Evolutionary conservation across 352 stramenopile genomes (phyloP), one percentile per base, ranked within the genome.

Genomic region (Phytophthora uliginosa): DNA sequence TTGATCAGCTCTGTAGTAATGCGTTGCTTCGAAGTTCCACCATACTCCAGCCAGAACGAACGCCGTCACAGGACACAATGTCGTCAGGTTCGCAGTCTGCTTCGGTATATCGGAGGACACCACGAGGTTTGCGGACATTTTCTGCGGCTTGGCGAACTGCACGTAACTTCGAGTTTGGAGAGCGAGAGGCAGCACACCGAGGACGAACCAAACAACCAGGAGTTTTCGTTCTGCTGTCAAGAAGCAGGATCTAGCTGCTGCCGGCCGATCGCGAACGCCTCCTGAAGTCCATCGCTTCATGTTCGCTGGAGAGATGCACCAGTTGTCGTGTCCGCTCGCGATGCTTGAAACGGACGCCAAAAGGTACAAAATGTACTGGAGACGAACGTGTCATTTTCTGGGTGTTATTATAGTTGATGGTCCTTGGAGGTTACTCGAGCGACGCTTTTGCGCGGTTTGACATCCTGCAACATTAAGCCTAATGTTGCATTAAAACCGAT

Each of bases 31-130:
- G 26, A 64, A 56, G 50, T 72, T 71, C 66, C 61, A 72, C 59
- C 63, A 75, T 4, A 73, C 54, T 22, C 54, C 48, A 10, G 70
- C 70, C n/a, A 77, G 56, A 20, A 73, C 59, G 38, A 70, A 71
- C 9, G 62, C 58, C 12, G 60, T 22, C 8, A 73, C 53, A 3
- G 64, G 63, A 38, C 70, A 77, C 4, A 59, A 5, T 1, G 50
- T 38, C 1, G 42, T 69, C 18, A 77, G 4, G 20, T 70, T 64
- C 22, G 47, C 17, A 7, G 18, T 59, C 20, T 66, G 20, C 2
- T 34, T 56, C 4, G 36, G 42, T 6, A 58, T 18, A 17, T 72
- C 42, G 9, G 33, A 4, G 2, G 54, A 58, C 0, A 72, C 40
- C 3, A 76, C 48, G 24, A 76, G 64, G 8, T 34, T 47, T 28